Base-by-base conservation (phyloP, 306 rosid genomes). In the Cercis canadensis region DNA sequence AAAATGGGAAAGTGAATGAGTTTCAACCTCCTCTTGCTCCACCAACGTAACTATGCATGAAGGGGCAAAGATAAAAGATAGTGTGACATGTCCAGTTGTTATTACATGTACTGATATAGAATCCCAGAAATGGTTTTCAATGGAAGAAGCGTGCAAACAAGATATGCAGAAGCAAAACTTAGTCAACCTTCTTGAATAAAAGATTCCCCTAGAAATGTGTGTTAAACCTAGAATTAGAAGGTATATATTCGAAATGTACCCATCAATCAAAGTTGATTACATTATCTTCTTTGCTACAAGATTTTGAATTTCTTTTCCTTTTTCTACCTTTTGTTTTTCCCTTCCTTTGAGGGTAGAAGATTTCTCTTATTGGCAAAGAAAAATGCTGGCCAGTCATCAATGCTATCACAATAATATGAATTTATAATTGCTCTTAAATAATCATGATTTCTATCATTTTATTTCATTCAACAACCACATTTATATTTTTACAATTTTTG, bases 101-200 rank as follows among this genome's bases (percentile, higher is more conserved):
- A 54, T 41, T 24, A 24, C 3, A 24, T 24, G 29, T 24, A 24
- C 29, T 24, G 29, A 24, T 24, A 6, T 34, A 31, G 55, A 80
- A 69, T 43, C 44, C 12, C 16, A 4, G 0, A 2, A 47, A 45
- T 24, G n/a, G 63, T 54, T 32, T 59, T 65, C 61, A 29, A 60
- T 1, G 29, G 3, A 3, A 24, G 29, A 43, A 39, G 82, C 82
- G 85, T 81, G 79, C 82, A 76, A 72, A 60, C 74, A 24, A 24
- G 1, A 24, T 33, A 75, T 53, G 39, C 21, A 4, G 21, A 53
- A 59, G 31, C 56, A 43, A 70, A 58, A 45, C 33, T 53, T 55
- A 29, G 62, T 73, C 74, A 74, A 16, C 43, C 54, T 4, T 72
- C 4, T 67, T 34, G 6, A 54, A 68, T 53, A 46, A 10, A 24